Conservation (phyloP, 768 basidiomycete genomes). For the Rhodocollybia butyracea region DNA sequence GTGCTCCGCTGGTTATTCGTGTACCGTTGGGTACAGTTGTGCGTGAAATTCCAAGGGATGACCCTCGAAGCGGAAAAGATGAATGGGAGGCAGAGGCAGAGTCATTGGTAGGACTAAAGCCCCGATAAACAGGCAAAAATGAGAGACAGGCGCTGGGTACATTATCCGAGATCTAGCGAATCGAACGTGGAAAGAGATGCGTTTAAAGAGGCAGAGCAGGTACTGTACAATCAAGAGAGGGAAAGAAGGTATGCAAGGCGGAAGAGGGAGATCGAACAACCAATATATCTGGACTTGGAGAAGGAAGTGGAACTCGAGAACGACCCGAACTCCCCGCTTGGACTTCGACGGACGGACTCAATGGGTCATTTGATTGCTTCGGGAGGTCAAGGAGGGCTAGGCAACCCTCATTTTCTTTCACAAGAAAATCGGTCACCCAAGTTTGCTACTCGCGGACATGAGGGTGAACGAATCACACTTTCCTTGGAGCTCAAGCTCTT, state of each 20-base stretch:
- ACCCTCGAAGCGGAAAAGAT: conserved; percentile 60
- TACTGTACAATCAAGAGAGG: conserved; percentile 58
- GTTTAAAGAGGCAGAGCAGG: conserved; percentile 70
- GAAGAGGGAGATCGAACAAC: conserved; percentile 35
- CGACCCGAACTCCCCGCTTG: conserved; percentile 55
- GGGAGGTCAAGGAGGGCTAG: conserved; percentile 81
- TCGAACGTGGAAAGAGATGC: conserved; percentile 58
- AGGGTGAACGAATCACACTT: conserved; percentile 78
- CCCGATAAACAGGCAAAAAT: conserved; percentile 54
- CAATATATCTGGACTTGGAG: conserved; percentile 63
- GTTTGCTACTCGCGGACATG: conserved; percentile 75
- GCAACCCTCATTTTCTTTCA: conserved; percentile 84
- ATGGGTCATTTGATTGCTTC: conserved; percentile 65
- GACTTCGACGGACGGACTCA: conserved; percentile 47
- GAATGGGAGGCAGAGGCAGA: conserved; percentile 76
- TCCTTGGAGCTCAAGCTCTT: conserved; percentile 89
- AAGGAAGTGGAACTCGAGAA: conserved; percentile 40
- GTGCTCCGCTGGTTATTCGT: conserved; percentile 65
- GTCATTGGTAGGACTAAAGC: conserved; percentile 42
- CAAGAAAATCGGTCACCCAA: conserved; percentile 75
- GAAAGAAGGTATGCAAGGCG: conserved; percentile 48
- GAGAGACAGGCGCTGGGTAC: conserved; percentile 71
- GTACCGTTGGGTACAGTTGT: conserved; percentile 93
- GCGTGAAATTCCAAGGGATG: conserved; percentile 64
- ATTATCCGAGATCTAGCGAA: conserved; percentile 68